These are phyloP conservation scores for Candida coleopterorum DNA, from an alignment of 805 yeast genomes.

Conservation along the genomic window DNA sequence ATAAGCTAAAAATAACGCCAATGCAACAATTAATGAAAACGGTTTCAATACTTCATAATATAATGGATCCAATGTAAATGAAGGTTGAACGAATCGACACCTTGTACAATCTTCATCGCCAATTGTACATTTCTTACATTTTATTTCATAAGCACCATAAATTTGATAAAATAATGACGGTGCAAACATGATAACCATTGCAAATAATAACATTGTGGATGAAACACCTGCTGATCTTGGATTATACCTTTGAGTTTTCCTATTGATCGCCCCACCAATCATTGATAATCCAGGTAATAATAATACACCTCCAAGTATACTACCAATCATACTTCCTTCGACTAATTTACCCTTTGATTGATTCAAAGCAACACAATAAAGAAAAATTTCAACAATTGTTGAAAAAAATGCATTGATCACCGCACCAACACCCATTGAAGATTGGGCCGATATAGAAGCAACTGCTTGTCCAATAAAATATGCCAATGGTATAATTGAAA, in stretches of 20 bases:
- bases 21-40: slow-evolving; percentile 73
- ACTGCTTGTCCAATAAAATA: slow-evolving; percentile 98
- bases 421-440: slow-evolving; percentile 98
- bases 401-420: slow-evolving; percentile 97
- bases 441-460: slow-evolving; percentile 97
- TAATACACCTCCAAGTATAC: slow-evolving; percentile 86
- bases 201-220: slow-evolving; percentile 89
- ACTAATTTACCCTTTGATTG: slow-evolving; percentile 85
- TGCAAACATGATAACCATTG: slow-evolving; percentile 84
- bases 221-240: slow-evolving; percentile 97
- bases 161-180: slow-evolving; percentile 89
- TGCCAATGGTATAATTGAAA: slow-evolving; percentile 89
- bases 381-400: slow-evolving; percentile 86
- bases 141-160: slow-evolving; percentile 79
- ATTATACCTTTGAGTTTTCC: slow-evolving; percentile 92
- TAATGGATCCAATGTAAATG: slow-evolving; percentile 62
- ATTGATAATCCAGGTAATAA: slow-evolving; percentile 90
- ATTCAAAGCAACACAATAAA: slow-evolving; percentile 85
- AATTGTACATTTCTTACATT: slow-evolving; percentile 54
- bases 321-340: slow-evolving; percentile 94
- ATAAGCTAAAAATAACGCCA: slow-evolving; percentile 77
- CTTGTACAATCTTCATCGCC: slow-evolving; percentile 48
- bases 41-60: slow-evolving; percentile 74
- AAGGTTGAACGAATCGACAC: slow-evolving; percentile 77
- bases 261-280: slow-evolving; percentile 93